Base-by-base conservation (phyloP, 1,139 yeast genomes). In the Candida sanyaensis region DNA sequence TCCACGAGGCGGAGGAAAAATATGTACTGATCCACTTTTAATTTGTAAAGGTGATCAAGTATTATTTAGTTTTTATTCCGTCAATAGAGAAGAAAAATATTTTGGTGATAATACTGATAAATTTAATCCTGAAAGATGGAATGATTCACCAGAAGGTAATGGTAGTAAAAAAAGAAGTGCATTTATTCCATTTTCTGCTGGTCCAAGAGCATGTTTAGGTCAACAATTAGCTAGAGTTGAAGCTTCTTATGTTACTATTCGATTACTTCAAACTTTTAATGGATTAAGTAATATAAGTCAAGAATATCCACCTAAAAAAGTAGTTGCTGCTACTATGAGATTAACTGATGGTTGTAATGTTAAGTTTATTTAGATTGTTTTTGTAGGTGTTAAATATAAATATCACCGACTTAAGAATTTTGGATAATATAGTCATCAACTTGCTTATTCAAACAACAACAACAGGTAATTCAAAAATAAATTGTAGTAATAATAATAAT, bases 51-150 rank as follows among this genome's bases (percentile, higher is more conserved):
- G 83, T 31, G 69, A 75, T 10, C 60, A 62, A 5, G 73, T 78
- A 13, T 61, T 65, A 11, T 80, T 76, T 62, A 51, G 69, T 17
- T 73, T 77, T 2, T 75, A 66, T 54, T 57, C 69, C 8, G 65
- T 75, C 53, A 85, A 81, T 55, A 71, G 83, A 51, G 61, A 67
- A 47, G 61, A 61, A 40, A 57, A 58, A 24, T 62, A 64, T 53
- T 81, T 76, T 66, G 85, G 85, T 28, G 62, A 69, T 39, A 80
- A 78, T 48, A 73, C 80, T 8, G 52, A 55, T 5, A 71, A 55
- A 40, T 79, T 71, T 63, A 64, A 66, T 37, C 84, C 84, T 4
- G 81, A 77, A 52, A 68, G 83, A 47, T 78, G 82, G 81, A 60
- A 49, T 30, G 61, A 61, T 45, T 45, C 52, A 24, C 53, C 55